Evolutionary conservation across 2,329 filamentous ascomycete genomes (phyloP).

Genomic region (Fusarium dlaminii): DNA sequence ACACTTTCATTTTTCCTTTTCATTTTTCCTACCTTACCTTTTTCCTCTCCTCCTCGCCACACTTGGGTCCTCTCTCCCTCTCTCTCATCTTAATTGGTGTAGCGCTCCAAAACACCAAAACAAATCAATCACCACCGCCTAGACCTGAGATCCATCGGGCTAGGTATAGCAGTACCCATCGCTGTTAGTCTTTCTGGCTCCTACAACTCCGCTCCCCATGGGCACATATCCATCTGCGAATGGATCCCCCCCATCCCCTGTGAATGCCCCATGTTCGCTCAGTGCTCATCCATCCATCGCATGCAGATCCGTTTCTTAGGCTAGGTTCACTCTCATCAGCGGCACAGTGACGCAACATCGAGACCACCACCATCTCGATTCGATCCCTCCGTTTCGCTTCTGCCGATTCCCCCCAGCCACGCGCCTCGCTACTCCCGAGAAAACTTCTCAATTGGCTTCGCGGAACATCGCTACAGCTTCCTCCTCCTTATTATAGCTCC

Average conservation of each 20-base stretch:
- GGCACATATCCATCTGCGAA: conserved; percentile 24
- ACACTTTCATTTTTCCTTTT: not conserved
- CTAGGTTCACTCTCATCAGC: conserved; percentile 35
- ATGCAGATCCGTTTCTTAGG: conserved; percentile 39
- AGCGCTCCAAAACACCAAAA: conserved; percentile 19
- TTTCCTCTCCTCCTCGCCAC: not conserved
- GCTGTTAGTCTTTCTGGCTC: conserved; percentile 16
- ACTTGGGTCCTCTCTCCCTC: not conserved
- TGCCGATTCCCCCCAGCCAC: conserved; percentile 37
- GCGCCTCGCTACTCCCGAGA: conserved; percentile 34
- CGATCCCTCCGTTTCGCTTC: conserved; percentile 34
- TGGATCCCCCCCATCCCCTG: conserved; percentile 17
- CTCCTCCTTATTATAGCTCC: conserved; percentile 23
- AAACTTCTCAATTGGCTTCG: conserved; percentile 41
- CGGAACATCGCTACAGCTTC: conserved; percentile 38
- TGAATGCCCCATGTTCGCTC: conserved; percentile 30
- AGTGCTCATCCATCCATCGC: conserved; percentile 28
- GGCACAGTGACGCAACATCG: conserved; percentile 43
- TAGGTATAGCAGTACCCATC: not conserved
- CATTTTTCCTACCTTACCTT: not conserved
- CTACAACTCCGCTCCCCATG: conserved; percentile 27
- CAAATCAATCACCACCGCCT: conserved; percentile 15
- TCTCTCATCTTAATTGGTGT: conserved; percentile 1
- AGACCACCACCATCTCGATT: conserved; percentile 40
- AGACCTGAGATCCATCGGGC: conserved; percentile 12